Base-by-base conservation (phyloP, 106 monocot species). In the Vanilla planifolia region DNA sequence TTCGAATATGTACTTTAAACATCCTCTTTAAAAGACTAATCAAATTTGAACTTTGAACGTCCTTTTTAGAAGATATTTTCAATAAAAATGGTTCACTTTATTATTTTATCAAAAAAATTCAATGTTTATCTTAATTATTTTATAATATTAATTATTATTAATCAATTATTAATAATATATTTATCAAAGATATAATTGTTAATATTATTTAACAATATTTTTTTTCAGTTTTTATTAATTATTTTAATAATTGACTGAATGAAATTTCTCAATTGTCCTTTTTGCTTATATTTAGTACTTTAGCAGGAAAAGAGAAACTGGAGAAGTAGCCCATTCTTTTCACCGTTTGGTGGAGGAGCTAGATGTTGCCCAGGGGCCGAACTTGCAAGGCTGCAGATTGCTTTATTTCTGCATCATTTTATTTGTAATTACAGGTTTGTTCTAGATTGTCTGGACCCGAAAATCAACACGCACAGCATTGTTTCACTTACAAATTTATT, bases 281-380 rank as follows among this genome's bases (percentile, higher is more conserved):
- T 19, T 45, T 45, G 3, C 22, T 5, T 47, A 19, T 32, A 9
- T 40, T 40, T 35, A 60, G 2, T 61, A 24, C 15, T 63, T 40
- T 36, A 44, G 11, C 43, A 71, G 70, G 77, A 70, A 28, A 71
- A 56, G 39, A 17, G 59, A 58, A 77, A 70, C 37, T 77, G 71
- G 71, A 77, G 71, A 66, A 71, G 43, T 59, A 70, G 66, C 36
- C 65, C 70, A 22, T 59, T 37, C 30, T 77, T 64, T 52, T 25
- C 77, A 13, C 77, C 77, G 4, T 77, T 77, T 58, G 77, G 77
- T 52, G 77, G 71, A 20, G 70, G 77, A 15, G 66, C 51, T 55
- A 59, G 71, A 25, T 46, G 57, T 59, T 71, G 71, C 46, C 71
- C 77, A 19, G 77, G 77, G 19, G 77, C 77, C 36, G 77, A 77